A percentile compares a stretch with the other conserved stretches of the same genome.
These are phyloP conservation scores for Verticillium nubilum DNA, from an alignment of 2,329 filamentous ascomycete species.

Conservation along the genomic window DNA sequence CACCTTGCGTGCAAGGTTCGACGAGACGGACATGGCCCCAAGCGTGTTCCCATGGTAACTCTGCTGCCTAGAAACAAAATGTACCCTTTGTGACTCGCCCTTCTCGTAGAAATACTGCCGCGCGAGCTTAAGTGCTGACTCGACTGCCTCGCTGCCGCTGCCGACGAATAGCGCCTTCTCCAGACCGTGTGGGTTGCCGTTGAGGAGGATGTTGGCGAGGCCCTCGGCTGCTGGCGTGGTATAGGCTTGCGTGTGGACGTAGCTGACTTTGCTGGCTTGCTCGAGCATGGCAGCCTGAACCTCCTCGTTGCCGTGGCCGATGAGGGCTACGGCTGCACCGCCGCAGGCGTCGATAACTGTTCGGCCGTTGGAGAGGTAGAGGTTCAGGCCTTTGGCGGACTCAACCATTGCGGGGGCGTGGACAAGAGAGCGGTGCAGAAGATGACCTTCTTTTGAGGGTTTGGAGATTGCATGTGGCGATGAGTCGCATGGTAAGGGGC, in stretches of 20 bases:
- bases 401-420: slow-evolving; percentile 27
- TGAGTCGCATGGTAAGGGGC: background rate
- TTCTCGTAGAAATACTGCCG: slow-evolving; percentile 40
- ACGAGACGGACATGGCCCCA: slow-evolving; percentile 35
- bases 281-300: slow-evolving; percentile 21
- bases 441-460: slow-evolving; percentile 6
- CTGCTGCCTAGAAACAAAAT: slow-evolving; percentile 38
- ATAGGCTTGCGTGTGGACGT: slow-evolving; percentile 20
- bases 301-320: slow-evolving; percentile 23
- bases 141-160: slow-evolving; percentile 30
- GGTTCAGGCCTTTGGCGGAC: slow-evolving; percentile 32
- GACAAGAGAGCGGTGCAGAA: slow-evolving; percentile 29
- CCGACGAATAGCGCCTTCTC: slow-evolving; percentile 13
- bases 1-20: slow-evolving; percentile 17
- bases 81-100: slow-evolving; percentile 26
- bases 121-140: slow-evolving; percentile 42
- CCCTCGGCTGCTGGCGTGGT: slow-evolving; percentile 38
- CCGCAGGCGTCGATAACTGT: slow-evolving; percentile 28
- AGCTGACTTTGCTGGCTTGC: slow-evolving; percentile 21
- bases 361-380: slow-evolving; percentile 25
- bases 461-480: background rate
- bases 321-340: slow-evolving; percentile 26
- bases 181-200: slow-evolving; percentile 7
- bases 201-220: slow-evolving; percentile 16
- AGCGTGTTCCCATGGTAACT: slow-evolving; percentile 47